A percentile compares a stretch with the other conserved stretches of the same genome.
Evolutionary conservation across 495 filamentous ascomycete genomes (phyloP).

Genomic region (Xylaria grammica): DNA sequence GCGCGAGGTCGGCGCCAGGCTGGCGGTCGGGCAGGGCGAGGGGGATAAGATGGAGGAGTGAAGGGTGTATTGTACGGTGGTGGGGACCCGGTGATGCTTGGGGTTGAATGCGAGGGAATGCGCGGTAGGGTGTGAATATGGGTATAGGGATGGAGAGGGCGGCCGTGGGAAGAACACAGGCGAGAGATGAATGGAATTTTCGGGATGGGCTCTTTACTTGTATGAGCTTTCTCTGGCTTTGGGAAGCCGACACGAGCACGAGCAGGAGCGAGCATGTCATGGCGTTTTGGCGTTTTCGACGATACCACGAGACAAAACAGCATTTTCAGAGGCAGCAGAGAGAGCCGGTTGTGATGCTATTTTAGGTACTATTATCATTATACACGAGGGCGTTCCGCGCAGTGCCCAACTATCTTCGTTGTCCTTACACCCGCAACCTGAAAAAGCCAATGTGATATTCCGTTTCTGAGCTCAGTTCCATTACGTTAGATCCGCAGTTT

Average conservation of each 20-base stretch:
- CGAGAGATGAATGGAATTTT: slow-evolving; percentile 15
- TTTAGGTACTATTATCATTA: background rate
- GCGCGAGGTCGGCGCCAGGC: slow-evolving; percentile 46
- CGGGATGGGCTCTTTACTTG: background rate
- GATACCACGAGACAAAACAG: slow-evolving; percentile 20
- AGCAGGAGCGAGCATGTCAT: slow-evolving; percentile 6
- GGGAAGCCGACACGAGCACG: background rate
- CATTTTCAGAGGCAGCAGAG: background rate
- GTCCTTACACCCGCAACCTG: background rate
- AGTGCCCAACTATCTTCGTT: background rate
- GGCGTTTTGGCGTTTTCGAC: slow-evolving; percentile 24
- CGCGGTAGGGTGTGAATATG: no score
- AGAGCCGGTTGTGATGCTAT: background rate
- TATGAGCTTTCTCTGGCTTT: background rate
- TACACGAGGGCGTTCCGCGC: background rate
- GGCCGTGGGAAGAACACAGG: background rate
- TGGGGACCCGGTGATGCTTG: no score
- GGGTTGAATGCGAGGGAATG: no score
- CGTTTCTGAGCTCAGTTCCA: background rate
- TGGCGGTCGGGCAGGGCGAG: slow-evolving; percentile 37
- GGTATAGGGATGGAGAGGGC: background rate
- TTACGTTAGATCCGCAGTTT: background rate
- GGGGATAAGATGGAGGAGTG: slow-evolving; percentile 31
- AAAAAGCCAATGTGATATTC: background rate
- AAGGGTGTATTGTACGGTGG: background rate